Evolutionary conservation across 2,329 filamentous ascomycete species (phyloP).

Genomic region (Diaporthe eres): DNA sequence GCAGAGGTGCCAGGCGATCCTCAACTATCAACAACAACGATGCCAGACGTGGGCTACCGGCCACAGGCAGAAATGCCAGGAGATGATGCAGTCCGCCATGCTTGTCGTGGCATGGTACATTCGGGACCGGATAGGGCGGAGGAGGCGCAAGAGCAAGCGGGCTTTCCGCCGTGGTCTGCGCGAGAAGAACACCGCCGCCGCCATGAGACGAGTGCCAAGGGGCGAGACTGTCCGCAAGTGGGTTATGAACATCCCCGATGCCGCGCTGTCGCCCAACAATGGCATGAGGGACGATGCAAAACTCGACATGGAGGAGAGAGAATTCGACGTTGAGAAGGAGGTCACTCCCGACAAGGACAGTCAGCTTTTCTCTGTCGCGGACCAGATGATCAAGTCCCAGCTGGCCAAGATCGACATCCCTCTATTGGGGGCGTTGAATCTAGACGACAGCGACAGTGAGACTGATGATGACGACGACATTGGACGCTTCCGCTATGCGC

Average conservation of each 20-base stretch:
- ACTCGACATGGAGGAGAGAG: constrained; percentile 55
- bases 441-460: constrained; percentile 60
- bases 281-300: constrained; percentile 46
- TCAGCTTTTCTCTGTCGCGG: constrained; percentile 60
- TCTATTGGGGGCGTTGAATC: constrained; percentile 59
- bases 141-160: constrained; percentile 57
- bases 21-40: constrained; percentile 62
- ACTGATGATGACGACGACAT: constrained; percentile 52
- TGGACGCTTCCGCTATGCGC: constrained; percentile 47
- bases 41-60: constrained; percentile 63
- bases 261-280: constrained; percentile 50
- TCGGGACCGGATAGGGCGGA: constrained; percentile 61
- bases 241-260: constrained; percentile 58
- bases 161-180: constrained; percentile 57
- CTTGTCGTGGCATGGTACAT: constrained; percentile 65
- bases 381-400: constrained; percentile 64
- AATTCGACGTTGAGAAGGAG: constrained; percentile 59
- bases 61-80: constrained; percentile 63
- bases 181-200: constrained; percentile 47
- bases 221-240: constrained; percentile 59
- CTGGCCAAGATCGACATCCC: constrained; percentile 62
- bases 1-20: constrained; percentile 62
- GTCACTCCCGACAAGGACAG: constrained; percentile 57
- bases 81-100: constrained; percentile 64
- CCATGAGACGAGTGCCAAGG: constrained; percentile 47